Base-by-base conservation (phyloP, 129 eudicot genomes). In the Flaveria trinervia region DNA sequence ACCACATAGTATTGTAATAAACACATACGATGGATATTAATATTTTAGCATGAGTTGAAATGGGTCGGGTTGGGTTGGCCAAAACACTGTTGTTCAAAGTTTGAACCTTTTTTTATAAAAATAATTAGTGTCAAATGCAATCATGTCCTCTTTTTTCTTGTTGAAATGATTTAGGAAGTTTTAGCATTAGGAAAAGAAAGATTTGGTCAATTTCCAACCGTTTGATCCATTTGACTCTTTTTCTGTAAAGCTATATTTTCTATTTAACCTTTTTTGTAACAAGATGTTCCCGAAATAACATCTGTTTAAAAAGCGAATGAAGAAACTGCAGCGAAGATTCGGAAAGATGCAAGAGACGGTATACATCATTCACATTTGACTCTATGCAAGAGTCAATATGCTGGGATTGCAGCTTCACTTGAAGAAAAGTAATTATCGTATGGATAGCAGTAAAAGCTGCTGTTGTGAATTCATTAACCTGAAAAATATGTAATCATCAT, bases 271-370 rank as follows among this genome's bases (percentile, higher is more conserved):
- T 88, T 69, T 90, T 87, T 65, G 80, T 80, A 25, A 90, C 79
- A 18, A 88, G 76, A 71, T 82, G 77, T 57, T 93, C 96, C 6
- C 86, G 85, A 70, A 88, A 88, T 54, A 76, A 59, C 71, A 79
- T 84, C 55, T 85, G 89, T 39, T 90, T 88, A 77, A 89, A 90
- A 46, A 86, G 64, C 65, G 84, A 83, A 26, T 85, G 89, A 55
- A 93, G 89, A 86, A 90, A 90, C 83, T 86, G 89, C 55, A 90
- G 82, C 36, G 98, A 86, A 80, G 88, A 88, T 76, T 93, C 98
- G 73, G 88, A 93, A 59, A 84, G 88, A 78, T 79, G 89, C 83
- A 88, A 85, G 43, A 81, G 87, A 78, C 76, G 80, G 78, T 75
- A 72, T 73, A 86, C 57, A 25, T 77, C 81, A 70, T 85, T 92